Evolutionary conservation across 306 rosid genomes (phyloP), one percentile per base, ranked within the genome.

Genomic region (Lathyrus tuberosus): DNA sequence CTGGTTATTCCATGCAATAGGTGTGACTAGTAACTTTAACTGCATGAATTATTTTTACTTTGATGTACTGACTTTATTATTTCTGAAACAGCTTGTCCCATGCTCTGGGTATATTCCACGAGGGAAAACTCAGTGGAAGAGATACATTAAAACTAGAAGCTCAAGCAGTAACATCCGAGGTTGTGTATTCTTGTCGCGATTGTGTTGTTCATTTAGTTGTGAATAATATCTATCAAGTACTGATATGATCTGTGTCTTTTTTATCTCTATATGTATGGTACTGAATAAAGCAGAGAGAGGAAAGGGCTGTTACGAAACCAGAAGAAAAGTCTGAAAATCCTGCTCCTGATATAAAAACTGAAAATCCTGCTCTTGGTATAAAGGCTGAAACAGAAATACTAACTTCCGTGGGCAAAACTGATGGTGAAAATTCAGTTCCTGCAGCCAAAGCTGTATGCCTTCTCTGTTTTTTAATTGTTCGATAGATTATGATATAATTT

Each of bases 21-120:
- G 98, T 88, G 69, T 78, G 76, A 72, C 54, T 5, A 18, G 18
- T 8, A 47, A 70, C 58, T 33, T 69, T 46, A 28, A 15, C 49
- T 64, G 30, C 75, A 15, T 24, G 9, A 42, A 52, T 24, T 74
- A 28, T 40, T 24, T n/a, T n/a, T 17, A 14, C 17, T 57, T 64
- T 38, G 17, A 22, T 43, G 46, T 72, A 26, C 85, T 81, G 72
- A 76, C 69, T 35, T 9, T 57, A 61, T 71, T 78, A 14, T 58
- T 15, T 71, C 44, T 68, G 54, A 64, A 78, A 78, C 89, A 91
- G 99, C 82, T 91, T 94, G 85, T 91, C 96, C 81, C 97, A 77
- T 80, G 99, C 95, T 49, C 56, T 88, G 83, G 67, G 72, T 71
- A 86, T 94, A 78, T 94, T 91, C 88, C 89, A 86, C 20, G 80